A percentile compares a stretch with the other conserved stretches of the same genome.
phyloP scores from a whole-genome alignment of 1,139 yeast genomes.

The Debaryomycetaceae sp. region DNA sequence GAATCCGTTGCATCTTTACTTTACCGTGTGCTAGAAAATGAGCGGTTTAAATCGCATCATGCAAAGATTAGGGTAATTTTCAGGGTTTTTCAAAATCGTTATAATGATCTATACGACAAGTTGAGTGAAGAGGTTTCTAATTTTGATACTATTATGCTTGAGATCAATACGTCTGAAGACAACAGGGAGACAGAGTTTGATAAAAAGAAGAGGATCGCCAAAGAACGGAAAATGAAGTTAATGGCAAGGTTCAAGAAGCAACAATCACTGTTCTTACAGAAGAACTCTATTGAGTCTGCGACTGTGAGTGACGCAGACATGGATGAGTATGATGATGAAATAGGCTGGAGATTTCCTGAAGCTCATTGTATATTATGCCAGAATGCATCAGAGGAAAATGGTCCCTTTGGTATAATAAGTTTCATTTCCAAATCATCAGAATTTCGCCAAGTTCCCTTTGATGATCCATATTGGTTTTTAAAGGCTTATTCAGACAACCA shows the following conservation, averaged over 20 bases:
- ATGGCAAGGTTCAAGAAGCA: conserved; percentile 77
- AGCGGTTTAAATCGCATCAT: conserved; percentile 40
- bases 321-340: conserved; percentile 26
- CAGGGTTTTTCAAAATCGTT: conserved; percentile 27
- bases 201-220: conserved; percentile 65
- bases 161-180: conserved; percentile 12
- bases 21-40: conserved; percentile 41
- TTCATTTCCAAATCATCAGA: conserved; percentile 59
- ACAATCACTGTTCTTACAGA: conserved; percentile 66
- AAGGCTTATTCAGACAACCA: conserved; percentile 57
- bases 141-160: conserved; percentile 20
- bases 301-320: conserved; percentile 36
- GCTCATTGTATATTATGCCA: conserved; percentile 87
- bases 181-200: conserved; percentile 46
- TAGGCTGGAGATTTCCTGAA: conserved; percentile 71
- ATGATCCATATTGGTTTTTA: conserved; percentile 61
- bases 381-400: conserved; percentile 67
- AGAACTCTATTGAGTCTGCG: conserved; percentile 30
- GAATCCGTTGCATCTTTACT: conserved; percentile 46
- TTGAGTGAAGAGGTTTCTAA: conserved; percentile 18
- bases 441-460: conserved; percentile 62
- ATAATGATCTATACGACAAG: conserved; percentile 19
- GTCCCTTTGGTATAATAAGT: conserved; percentile 73
- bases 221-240: conserved; percentile 67
- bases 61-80: conserved; percentile 56